Base-by-base conservation (phyloP, 805 yeast genomes). In the Suhomyces prunicola region DNA sequence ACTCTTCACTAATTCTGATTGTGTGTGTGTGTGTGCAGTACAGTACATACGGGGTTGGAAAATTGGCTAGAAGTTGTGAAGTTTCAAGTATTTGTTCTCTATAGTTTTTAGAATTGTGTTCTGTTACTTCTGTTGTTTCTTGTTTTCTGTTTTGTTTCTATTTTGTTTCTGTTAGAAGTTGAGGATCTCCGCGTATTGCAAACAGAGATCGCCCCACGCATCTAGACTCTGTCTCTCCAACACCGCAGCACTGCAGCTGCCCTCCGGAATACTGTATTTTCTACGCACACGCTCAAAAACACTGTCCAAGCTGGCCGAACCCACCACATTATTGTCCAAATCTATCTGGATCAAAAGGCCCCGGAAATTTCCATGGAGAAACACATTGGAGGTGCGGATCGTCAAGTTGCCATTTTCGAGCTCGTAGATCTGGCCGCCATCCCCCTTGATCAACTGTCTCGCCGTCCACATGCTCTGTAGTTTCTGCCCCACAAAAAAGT, bases 291-390 rank as follows among this genome's bases (percentile, higher is more conserved):
- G 60, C 6, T 59, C 61, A 50, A 78, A 68, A 13, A 64, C 61
- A 6, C 9, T 9, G 8, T 19, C 33, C 5, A 13, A 6, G 5
- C 44, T 45, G 23, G 23, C 42, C 13, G 12, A 17, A 5, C 27
- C 44, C 17, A 15, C 24, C 33, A 40, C 41, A 12, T 10, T 23
- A 24, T 27, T 22, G 9, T 27, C 42, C 33, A 55, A 75, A 53
- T 81, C 86, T 2, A 86, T 74, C 59, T 86, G 87, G 26, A 88
- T 78, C 36, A 88, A 64, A 36, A 88, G 76, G 0, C 91, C 91
- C 55, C 85, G 81, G 72, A 87, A 88, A 17, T 76, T 76, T 1
- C 96, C 96, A 63, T 87, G 91, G 12, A 88, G 74, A 48, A 85
- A 83, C 40, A 88, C 82, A 62, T 88, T 89, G 44, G 88, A 85